Evolutionary conservation across 1,284 basidiomycete species (phyloP), one percentile per base, ranked within the genome.

Genomic region (Dichomitus squalens): DNA sequence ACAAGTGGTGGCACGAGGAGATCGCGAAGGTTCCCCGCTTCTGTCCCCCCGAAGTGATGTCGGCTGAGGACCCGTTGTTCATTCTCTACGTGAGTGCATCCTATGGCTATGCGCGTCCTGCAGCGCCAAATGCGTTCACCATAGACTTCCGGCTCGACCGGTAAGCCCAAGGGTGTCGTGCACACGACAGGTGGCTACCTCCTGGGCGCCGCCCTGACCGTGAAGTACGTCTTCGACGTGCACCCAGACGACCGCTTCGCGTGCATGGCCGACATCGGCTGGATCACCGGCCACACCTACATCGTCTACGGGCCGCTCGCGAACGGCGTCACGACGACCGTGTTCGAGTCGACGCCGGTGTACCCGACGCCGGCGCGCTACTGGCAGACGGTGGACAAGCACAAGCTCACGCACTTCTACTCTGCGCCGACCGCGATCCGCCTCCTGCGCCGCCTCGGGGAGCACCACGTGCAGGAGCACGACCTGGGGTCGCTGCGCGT

Each of bases 251-350:
- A 96, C 77, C 87, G 82, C 65, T 98, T 96, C 73, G 96, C 92
- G 5, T 99, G 97, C 81, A 96, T 98, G 96, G 96, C 96, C 61
- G 96, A 99, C 72, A 85, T 99, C 56, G 96, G 96, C 68, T 99
- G 96, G 96, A 98, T 99, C 76, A 99, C 96, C 4, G 96, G 96
- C 36, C 96, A 98, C 79, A 93, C 93, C 75, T 95, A 98, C 80
- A 98, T 98, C 72, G 85, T 98, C 65, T 99, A 98, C 75, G 96
- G 97, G 21, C 97, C 97, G 4, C 86, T 98, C 58, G 80, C 85
- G 58, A 93, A 95, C 72, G 96, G 96, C 62, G 90, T 95, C 49
- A 86, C 94, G 14, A 98, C 96, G 20, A 92, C 89, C 64, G 89
- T 98, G 58, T 98, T 98, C 76, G 97, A 98, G 78, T 94, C 92